Percentiles rank a stretch among this genome's conserved stretches.
These are phyloP conservation scores for Phialophora macrospora DNA, from an alignment of 2,329 filamentous ascomycete genomes.

Conservation along the genomic window DNA sequence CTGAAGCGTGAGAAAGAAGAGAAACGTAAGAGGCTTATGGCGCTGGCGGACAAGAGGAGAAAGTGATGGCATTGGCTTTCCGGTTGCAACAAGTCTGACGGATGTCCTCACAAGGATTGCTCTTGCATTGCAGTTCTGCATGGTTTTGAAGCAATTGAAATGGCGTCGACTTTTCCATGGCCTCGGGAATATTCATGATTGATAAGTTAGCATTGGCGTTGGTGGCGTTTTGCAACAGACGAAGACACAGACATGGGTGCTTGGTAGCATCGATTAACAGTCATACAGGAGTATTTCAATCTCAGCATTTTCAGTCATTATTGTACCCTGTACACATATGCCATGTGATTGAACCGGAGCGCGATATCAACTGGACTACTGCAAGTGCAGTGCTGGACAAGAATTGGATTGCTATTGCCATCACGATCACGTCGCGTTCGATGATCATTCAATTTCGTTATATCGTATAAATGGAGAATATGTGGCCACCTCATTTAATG, in stretches of 20 bases:
- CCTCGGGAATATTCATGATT: slow-evolving; percentile 5
- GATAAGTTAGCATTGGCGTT: slow-evolving; percentile 35
- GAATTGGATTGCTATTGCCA: not conserved
- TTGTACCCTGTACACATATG: not conserved
- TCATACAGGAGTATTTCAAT: not conserved
- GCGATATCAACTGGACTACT: too few species aligned
- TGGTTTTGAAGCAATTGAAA: not conserved
- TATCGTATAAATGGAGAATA: not conserved
- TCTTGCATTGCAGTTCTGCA: not conserved
- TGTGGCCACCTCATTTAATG: not conserved
- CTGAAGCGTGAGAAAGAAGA: slow-evolving; percentile 55
- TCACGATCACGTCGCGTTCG: not conserved
- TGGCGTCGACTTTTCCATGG: not conserved
- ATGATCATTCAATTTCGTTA: not conserved
- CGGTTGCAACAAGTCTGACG: not conserved
- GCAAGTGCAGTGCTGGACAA: not conserved
- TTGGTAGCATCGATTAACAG: not conserved
- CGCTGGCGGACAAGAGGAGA: slow-evolving; percentile 43
- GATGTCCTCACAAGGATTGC: not conserved
- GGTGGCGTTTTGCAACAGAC: slow-evolving; percentile 21
- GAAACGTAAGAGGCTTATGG: slow-evolving; percentile 49
- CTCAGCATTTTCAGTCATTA: not conserved
- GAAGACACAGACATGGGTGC: slow-evolving; percentile 1
- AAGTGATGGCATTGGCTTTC: not conserved
- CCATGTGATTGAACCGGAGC: too few species aligned